Evolutionary conservation across 2,329 filamentous ascomycete genomes (phyloP).

Genomic region (Daldinia sp.): DNA sequence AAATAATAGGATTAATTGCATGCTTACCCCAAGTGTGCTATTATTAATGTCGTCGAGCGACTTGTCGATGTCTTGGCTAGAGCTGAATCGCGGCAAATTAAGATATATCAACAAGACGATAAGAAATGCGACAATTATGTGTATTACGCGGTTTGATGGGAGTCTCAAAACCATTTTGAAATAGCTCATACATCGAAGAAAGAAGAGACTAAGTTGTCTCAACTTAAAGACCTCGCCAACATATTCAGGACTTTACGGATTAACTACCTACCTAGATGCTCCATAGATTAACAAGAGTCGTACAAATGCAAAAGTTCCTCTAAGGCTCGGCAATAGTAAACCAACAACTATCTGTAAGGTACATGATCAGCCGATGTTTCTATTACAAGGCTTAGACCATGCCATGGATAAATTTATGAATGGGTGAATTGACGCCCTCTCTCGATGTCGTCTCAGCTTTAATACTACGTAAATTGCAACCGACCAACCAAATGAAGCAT

Average conservation of each 20-base stretch:
- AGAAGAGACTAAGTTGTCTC: not conserved
- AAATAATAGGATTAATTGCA: not conserved
- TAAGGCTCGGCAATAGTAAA: not conserved
- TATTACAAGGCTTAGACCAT: not conserved
- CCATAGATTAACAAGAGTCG: not conserved
- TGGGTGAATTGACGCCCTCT: not conserved
- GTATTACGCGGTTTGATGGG: not conserved
- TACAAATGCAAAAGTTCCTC: not conserved
- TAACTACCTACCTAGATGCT: not conserved
- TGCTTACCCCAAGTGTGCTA: conserved; percentile 26
- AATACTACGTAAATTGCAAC: not conserved
- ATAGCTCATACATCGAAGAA: not conserved
- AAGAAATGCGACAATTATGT: not conserved
- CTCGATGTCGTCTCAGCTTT: not conserved
- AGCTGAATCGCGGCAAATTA: not conserved
- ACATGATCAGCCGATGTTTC: not conserved
- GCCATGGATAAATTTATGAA: not conserved
- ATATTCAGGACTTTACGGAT: not conserved
- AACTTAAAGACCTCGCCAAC: not conserved
- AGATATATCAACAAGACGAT: conserved; percentile 14
- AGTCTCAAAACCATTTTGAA: conserved; percentile 4
- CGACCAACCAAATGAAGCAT: not conserved
- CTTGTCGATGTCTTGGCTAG: not conserved
- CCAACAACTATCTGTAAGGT: not conserved
- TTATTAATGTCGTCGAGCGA: conserved; percentile 25